These are phyloP conservation scores for Cladobotryum mycophilum DNA, from an alignment of 2,329 filamentous ascomycete species.

Conservation along the genomic window DNA sequence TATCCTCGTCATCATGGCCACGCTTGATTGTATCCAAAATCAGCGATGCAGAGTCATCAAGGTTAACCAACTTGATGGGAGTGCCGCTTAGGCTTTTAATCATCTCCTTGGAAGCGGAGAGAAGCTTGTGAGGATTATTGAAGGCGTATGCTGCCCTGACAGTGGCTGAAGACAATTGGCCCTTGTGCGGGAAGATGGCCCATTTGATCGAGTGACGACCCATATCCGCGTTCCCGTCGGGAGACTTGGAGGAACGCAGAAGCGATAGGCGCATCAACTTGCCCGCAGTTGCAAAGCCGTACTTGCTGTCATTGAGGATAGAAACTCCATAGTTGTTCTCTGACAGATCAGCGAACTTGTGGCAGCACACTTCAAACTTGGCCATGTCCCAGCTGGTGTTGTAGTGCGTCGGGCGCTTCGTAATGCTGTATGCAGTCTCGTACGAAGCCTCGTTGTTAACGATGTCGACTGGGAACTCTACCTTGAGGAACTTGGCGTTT, in stretches of 20 bases:
- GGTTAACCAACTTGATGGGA: constrained; percentile 62
- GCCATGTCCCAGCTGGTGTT: constrained; percentile 98
- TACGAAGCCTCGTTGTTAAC: constrained; percentile 89
- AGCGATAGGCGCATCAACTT: constrained; percentile 86
- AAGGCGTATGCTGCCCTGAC: constrained; percentile 83
- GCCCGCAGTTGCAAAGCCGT: constrained; percentile 86
- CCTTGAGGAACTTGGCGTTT: constrained; percentile 96
- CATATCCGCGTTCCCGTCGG: constrained; percentile 93
- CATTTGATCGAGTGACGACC: constrained; percentile 80
- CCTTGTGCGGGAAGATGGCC: constrained; percentile 81
- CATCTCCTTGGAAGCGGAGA: constrained; percentile 23
- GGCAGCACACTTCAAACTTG: constrained; percentile 94
- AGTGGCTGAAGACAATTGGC: constrained; percentile 63
- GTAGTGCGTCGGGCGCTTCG: constrained; percentile 89
- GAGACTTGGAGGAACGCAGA: constrained; percentile 82
- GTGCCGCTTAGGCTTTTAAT: constrained; percentile 22
- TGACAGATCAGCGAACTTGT: constrained; percentile 87
- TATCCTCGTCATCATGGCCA: constrained; percentile 79
- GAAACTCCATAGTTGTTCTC: constrained; percentile 86
- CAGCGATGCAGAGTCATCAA: constrained; percentile 50
- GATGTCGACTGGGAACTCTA: constrained; percentile 92
- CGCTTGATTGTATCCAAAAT: constrained; percentile 88
- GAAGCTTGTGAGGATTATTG: constrained; percentile 65
- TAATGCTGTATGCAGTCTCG: constrained; percentile 88
- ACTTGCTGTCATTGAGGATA: constrained; percentile 92